Percentiles rank a stretch among this genome's conserved stretches.
phyloP scores from a whole-genome alignment of 805 yeast species.

The Saturnispora hagleri region DNA sequence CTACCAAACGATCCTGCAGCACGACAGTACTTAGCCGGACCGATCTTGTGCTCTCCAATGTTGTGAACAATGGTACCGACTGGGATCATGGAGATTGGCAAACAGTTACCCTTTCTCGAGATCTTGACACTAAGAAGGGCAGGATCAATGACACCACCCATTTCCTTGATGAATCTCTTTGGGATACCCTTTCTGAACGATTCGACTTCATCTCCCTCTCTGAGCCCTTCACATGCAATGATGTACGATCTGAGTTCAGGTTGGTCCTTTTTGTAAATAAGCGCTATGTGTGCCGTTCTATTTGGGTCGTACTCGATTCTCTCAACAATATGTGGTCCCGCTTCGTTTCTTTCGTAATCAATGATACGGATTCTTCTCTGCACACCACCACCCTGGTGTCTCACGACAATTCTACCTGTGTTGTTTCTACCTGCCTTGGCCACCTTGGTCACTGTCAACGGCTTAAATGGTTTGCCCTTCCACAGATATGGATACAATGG shows the following conservation, averaged over 20 bases:
- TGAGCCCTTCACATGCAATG: constrained; percentile 83
- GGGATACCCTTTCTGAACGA: constrained; percentile 88
- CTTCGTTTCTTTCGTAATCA: constrained; percentile 57
- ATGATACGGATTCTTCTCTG: constrained; percentile 77
- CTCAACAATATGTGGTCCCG: constrained; percentile 71
- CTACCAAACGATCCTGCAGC: constrained; percentile 95
- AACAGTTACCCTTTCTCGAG: constrained; percentile 88
- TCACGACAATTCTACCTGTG: constrained; percentile 77
- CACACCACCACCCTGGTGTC: constrained; percentile 97
- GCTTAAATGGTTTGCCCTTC: constrained; percentile 73
- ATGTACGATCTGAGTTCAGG: constrained; percentile 67
- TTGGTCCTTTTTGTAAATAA: constrained; percentile 49
- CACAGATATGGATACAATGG: constrained; percentile 83
- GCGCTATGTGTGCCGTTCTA: constrained; percentile 87
- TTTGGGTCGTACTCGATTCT: constrained; percentile 95
- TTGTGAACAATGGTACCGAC: constrained; percentile 85
- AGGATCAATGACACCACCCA: constrained; percentile 90
- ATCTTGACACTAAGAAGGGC: constrained; percentile 82
- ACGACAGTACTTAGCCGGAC: constrained; percentile 82
- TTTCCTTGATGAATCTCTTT: constrained; percentile 56
- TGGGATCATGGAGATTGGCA: constrained; percentile 90
- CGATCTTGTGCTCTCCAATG: constrained; percentile 67
- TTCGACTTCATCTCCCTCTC: constrained; percentile 88
- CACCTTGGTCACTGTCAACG: constrained; percentile 64
- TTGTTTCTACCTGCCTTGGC: constrained; percentile 83